Evolutionary conservation across 148 eudicot species (phyloP).

Genomic region (Salicornia ramosissima): DNA sequence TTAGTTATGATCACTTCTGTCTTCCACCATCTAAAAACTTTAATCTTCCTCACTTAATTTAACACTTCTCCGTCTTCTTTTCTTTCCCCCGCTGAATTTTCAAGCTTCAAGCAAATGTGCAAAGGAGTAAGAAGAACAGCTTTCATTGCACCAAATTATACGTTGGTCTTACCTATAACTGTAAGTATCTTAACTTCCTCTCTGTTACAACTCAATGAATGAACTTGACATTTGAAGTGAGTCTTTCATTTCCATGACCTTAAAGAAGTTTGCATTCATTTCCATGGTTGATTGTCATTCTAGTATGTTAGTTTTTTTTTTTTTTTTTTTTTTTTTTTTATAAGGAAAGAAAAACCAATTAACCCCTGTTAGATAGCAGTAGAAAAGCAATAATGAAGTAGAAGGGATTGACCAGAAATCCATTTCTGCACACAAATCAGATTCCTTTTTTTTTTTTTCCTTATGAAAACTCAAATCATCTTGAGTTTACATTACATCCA

Average conservation of each 20-base stretch:
- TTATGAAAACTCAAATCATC: constrained; percentile 31
- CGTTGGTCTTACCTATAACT: not conserved
- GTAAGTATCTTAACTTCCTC: constrained; percentile 5
- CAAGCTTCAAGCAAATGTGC: not conserved
- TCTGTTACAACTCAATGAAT: no score
- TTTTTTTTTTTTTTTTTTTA: no score
- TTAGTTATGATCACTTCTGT: constrained; percentile 41
- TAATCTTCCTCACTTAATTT: constrained; percentile 34
- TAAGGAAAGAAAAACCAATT: no score
- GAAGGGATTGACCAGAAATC: not conserved
- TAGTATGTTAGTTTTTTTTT: no score
- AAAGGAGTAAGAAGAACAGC: not conserved
- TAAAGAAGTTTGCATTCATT: no score
- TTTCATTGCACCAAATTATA: constrained; percentile 6
- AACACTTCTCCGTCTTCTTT: constrained; percentile 30
- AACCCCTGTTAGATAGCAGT: not conserved
- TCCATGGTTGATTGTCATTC: no score
- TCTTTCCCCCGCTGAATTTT: constrained; percentile 36
- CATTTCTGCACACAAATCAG: constrained; percentile 35
- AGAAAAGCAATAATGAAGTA: not conserved
- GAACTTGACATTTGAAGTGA: not conserved
- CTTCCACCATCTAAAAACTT: constrained; percentile 33
- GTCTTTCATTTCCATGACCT: not conserved
- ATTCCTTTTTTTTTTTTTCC: constrained; percentile 30
- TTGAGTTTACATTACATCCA: constrained; percentile 42